These are phyloP conservation scores for Plasmodium falciparum DNA, from an alignment of 169 alveolate species.

Conservation along the genomic window DNA sequence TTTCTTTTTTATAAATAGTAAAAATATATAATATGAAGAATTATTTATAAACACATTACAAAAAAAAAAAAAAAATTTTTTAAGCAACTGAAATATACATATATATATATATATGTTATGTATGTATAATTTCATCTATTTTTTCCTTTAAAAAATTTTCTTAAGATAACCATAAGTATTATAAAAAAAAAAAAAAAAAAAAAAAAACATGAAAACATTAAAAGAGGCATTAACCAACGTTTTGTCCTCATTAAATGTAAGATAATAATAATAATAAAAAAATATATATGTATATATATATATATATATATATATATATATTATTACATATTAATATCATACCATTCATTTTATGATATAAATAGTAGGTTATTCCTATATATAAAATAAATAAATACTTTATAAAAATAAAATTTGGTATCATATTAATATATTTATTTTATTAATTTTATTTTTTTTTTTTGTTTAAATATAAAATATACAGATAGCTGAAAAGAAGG, in stretches of 20 bases:
- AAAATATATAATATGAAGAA: neutral
- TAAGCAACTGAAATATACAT: too few relatives aligned
- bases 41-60: too few relatives aligned
- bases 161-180: slow-evolving; percentile 4
- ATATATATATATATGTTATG: too few relatives aligned
- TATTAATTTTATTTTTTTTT: slow-evolving; percentile 13
- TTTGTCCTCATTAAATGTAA: slow-evolving; percentile 50
- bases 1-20: slow-evolving; percentile 6
- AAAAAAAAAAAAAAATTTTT: too few relatives aligned
- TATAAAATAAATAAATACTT: too few relatives aligned
- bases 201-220: slow-evolving; percentile 45
- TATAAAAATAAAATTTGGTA: too few relatives aligned
- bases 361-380: too few relatives aligned
- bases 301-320: slow-evolving; percentile 6
- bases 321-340: neutral
- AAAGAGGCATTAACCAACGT: slow-evolving; percentile 53
- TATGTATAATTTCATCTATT: slow-evolving; percentile 7
- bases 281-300: slow-evolving; percentile 17
- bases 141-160: slow-evolving; percentile 3
- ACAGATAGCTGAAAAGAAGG: slow-evolving; percentile 61
- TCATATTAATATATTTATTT: neutral
- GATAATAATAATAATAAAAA: slow-evolving; percentile 7
- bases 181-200: neutral
- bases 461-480: neutral
- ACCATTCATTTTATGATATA: too few relatives aligned